Conservation (phyloP, 2,329 filamentous ascomycete genomes). For the Colletotrichum shisoi region DNA sequence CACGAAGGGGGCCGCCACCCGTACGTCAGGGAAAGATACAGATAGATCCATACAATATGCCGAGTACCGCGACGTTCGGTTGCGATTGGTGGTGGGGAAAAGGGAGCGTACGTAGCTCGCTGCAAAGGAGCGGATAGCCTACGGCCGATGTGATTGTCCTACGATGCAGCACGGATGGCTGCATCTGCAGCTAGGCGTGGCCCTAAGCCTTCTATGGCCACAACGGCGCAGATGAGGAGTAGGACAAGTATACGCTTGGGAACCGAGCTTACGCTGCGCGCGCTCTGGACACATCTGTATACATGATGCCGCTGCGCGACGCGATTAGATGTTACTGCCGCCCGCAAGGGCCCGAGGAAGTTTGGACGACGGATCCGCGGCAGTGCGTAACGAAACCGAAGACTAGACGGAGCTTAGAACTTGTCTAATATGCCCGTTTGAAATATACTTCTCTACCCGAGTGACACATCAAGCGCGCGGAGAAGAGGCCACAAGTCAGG, state of each 20-base stretch:
- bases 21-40: background rate
- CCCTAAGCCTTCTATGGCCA: background rate
- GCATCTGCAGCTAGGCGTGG: background rate
- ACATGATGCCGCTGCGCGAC: background rate
- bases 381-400: background rate
- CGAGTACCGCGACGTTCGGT: background rate
- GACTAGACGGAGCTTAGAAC: background rate
- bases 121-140: background rate
- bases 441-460: background rate
- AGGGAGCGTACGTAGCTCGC: background rate
- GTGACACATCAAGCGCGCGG: background rate
- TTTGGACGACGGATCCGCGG: background rate
- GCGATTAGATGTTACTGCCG: constrained; percentile 7
- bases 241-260: background rate
- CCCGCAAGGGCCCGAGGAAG: constrained; percentile 18
- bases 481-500: background rate
- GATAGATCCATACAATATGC: background rate
- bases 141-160: constrained; percentile 6
- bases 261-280: background rate
- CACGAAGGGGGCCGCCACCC: background rate
- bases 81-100: background rate
- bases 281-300: constrained; percentile 2
- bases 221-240: background rate
- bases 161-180: background rate
- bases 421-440: background rate